phyloP scores from a whole-genome alignment of 768 basidiomycete genomes.

The Arthromyces matolae region DNA sequence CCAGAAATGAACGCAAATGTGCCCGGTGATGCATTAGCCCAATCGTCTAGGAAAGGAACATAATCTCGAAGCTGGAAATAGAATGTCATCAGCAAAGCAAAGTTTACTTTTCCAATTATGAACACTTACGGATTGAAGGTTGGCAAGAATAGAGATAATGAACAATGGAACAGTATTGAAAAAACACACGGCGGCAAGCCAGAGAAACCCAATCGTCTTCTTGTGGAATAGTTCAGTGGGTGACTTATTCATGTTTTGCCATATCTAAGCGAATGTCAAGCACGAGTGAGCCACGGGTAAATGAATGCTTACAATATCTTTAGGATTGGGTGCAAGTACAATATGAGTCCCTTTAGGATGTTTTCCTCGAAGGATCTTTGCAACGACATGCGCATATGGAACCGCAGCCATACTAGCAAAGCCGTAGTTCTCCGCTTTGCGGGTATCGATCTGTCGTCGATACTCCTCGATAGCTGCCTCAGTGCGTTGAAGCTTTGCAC shows the following conservation, averaged over 20 bases:
- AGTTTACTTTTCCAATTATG: not conserved
- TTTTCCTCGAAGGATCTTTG: slow-evolving; percentile 63
- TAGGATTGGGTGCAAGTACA: slow-evolving; percentile 80
- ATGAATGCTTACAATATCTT: slow-evolving; percentile 69
- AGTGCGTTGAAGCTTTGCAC: slow-evolving; percentile 56
- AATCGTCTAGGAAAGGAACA: slow-evolving; percentile 70
- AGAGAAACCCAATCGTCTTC: slow-evolving; percentile 70
- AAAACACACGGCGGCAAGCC: slow-evolving; percentile 79
- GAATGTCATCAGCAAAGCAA: slow-evolving; percentile 2
- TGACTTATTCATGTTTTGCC: slow-evolving; percentile 83
- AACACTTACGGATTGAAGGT: slow-evolving; percentile 69
- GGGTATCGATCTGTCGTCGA: slow-evolving; percentile 65
- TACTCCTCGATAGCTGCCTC: slow-evolving; percentile 73
- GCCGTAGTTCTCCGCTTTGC: slow-evolving; percentile 85
- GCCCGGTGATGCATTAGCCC: slow-evolving; percentile 58
- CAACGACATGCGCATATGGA: slow-evolving; percentile 85
- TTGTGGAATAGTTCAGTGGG: slow-evolving; percentile 64
- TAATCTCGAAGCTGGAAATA: slow-evolving; percentile 55
- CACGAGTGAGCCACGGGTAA: too few relatives aligned
- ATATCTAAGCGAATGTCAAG: too few relatives aligned
- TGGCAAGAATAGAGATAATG: slow-evolving; percentile 87
- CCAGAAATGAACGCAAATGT: slow-evolving; percentile 87
- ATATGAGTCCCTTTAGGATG: slow-evolving; percentile 71
- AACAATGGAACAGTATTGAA: slow-evolving; percentile 93
- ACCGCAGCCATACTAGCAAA: slow-evolving; percentile 90